Conservation (phyloP, 2,329 filamentous ascomycete genomes). For the Cladosporium sp. region DNA sequence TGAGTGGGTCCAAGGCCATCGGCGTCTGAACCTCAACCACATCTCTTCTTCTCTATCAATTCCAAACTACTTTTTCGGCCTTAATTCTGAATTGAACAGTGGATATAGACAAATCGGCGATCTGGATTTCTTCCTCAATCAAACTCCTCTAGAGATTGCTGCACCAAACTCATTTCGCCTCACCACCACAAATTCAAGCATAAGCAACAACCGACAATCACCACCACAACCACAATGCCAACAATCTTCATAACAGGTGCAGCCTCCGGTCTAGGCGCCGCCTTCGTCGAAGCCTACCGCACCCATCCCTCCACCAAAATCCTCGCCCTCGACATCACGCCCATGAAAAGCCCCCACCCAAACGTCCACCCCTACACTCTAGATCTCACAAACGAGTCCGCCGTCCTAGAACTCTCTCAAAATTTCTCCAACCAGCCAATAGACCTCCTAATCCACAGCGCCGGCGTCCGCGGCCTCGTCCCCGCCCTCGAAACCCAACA, state of each 20-base stretch:
- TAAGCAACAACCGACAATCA: no score
- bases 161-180: no score
- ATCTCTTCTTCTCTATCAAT: no score
- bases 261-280: constrained; percentile 42
- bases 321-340: constrained; percentile 37
- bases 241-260: constrained; percentile 43
- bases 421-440: constrained; percentile 34
- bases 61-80: no score
- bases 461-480: constrained; percentile 50
- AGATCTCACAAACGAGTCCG: constrained; percentile 34
- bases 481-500: constrained; percentile 31
- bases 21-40: no score
- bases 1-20: no score
- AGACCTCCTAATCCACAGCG: constrained; percentile 47
- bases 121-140: no score
- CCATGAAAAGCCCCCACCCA: constrained; percentile 21
- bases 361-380: constrained; percentile 31
- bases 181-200: no score
- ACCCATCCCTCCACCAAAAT: constrained; percentile 29
- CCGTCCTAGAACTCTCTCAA: constrained; percentile 30
- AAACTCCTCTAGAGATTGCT: no score
- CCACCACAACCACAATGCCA: constrained; percentile 17
- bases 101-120: no score
- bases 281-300: constrained; percentile 37
- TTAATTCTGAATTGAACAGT: no score